phyloP scores from a whole-genome alignment of 441 rosid species.

The Arabidopsis lyrata region DNA sequence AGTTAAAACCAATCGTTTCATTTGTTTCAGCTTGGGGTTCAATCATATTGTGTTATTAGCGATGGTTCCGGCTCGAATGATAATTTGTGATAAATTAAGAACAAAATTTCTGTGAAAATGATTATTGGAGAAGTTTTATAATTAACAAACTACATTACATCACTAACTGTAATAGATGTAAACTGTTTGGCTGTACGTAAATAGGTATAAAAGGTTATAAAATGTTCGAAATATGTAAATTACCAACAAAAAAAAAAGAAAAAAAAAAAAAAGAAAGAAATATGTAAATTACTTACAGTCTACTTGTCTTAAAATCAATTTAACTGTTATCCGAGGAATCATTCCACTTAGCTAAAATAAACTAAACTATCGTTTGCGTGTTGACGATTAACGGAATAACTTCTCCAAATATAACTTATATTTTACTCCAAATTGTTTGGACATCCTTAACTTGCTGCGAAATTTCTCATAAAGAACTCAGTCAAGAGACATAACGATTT shows the following conservation, averaged over 20 bases:
- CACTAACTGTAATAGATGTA: neutral
- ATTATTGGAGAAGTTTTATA: neutral
- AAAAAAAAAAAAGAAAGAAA: no score
- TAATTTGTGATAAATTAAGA: neutral
- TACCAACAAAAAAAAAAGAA: neutral
- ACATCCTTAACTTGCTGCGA: conserved; percentile 26
- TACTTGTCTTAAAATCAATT: neutral
- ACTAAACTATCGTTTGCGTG: neutral
- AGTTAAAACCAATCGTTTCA: neutral
- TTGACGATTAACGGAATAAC: neutral
- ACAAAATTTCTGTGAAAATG: neutral
- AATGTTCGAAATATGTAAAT: neutral
- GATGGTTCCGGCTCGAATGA: neutral
- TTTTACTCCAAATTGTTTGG: conserved; percentile 17
- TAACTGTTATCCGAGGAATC: conserved; percentile 17
- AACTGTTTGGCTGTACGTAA: neutral
- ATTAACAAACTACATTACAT: neutral
- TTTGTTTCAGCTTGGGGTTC: neutral
- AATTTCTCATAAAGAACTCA: conserved; percentile 20
- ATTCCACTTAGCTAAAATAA: conserved; percentile 8
- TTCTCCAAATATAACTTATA: conserved; percentile 9
- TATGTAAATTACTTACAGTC: neutral
- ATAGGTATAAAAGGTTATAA: neutral
- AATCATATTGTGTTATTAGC: neutral
- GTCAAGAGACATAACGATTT: conserved; percentile 18